Percentiles rank a stretch among this genome's conserved stretches.
phyloP scores from a whole-genome alignment of 2,329 filamentous ascomycete species.

The Aspergillus sp. region DNA sequence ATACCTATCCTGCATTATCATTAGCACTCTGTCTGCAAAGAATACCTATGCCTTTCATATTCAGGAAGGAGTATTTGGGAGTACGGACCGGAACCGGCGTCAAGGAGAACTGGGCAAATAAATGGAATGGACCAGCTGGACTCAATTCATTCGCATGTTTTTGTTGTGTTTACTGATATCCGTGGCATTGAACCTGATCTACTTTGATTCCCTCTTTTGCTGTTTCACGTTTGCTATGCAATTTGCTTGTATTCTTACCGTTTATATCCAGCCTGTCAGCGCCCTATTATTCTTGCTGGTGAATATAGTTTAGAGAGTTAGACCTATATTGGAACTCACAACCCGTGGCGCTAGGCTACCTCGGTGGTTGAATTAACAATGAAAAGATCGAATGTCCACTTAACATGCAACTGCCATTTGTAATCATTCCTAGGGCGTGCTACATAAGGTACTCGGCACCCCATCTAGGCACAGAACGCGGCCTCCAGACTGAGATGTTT shows the following conservation, averaged over 20 bases:
- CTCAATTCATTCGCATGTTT: neutral
- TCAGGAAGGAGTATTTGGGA: constrained; percentile 5
- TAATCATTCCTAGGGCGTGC: no score
- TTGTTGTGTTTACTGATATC: neutral
- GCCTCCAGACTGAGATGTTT: no score
- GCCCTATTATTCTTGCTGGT: neutral
- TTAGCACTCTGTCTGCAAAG: neutral
- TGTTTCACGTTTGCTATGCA: neutral
- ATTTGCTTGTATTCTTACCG: neutral
- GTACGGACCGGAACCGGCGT: neutral
- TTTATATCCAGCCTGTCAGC: neutral
- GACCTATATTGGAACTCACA: neutral
- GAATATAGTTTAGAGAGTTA: neutral
- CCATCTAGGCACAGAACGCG: no score
- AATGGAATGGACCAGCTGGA: neutral
- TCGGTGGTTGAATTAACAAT: no score
- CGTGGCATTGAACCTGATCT: neutral
- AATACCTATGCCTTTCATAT: neutral
- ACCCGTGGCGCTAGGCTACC: neutral
- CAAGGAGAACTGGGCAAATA: neutral
- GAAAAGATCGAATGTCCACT: no score
- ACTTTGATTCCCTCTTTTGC: neutral
- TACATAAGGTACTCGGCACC: no score
- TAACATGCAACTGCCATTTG: no score
- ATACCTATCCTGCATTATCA: neutral